Percentiles rank a stretch among this genome's conserved stretches.
Evolutionary conservation across 768 basidiomycete genomes (phyloP).

Genomic region (Lactifluus subvellereus): DNA sequence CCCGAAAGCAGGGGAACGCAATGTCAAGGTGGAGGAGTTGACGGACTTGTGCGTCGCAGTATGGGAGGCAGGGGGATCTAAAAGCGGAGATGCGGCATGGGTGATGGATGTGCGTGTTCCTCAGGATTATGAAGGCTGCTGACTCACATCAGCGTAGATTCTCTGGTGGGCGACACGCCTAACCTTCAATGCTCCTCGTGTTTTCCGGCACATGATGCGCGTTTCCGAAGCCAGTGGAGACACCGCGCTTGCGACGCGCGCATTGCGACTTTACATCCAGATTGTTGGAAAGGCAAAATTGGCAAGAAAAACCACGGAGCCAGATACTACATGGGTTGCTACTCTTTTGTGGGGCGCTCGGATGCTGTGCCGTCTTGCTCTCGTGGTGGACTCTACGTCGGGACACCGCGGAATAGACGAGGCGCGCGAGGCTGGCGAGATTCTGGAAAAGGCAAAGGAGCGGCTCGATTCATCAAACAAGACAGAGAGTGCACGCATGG

Average conservation of each 20-base stretch:
- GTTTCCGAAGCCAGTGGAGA: conserved; percentile 60
- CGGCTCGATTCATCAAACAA: conserved; percentile 46
- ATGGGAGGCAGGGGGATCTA: conserved; percentile 71
- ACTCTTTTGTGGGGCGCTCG: conserved; percentile 71
- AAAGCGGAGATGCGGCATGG: conserved; percentile 64
- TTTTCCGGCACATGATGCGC: conserved; percentile 81
- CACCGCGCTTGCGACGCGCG: conserved; percentile 59
- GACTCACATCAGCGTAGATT: conserved; percentile 40
- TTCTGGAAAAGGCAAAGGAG: conserved; percentile 55
- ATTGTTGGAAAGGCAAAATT: conserved; percentile 80
- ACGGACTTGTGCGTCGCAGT: conserved; percentile 72
- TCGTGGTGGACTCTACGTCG: conserved; percentile 21
- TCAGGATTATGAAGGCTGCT: neutral
- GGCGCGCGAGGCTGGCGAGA: conserved; percentile 52
- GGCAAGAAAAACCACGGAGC: conserved; percentile 54
- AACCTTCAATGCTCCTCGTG: conserved; percentile 86
- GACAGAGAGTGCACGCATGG: conserved; percentile 52
- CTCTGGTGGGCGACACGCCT: conserved; percentile 93
- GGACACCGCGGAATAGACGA: conserved; percentile 43
- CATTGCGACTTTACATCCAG: conserved; percentile 75
- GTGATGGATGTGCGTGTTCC: conserved; percentile 63
- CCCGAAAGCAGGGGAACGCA: conserved; percentile 75
- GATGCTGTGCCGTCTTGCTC: conserved; percentile 60
- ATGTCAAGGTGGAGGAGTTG: conserved; percentile 75
- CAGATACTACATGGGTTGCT: conserved; percentile 66